These are phyloP conservation scores for Amanita subjunquillea DNA, from an alignment of 768 basidiomycete genomes.

Conservation along the genomic window DNA sequence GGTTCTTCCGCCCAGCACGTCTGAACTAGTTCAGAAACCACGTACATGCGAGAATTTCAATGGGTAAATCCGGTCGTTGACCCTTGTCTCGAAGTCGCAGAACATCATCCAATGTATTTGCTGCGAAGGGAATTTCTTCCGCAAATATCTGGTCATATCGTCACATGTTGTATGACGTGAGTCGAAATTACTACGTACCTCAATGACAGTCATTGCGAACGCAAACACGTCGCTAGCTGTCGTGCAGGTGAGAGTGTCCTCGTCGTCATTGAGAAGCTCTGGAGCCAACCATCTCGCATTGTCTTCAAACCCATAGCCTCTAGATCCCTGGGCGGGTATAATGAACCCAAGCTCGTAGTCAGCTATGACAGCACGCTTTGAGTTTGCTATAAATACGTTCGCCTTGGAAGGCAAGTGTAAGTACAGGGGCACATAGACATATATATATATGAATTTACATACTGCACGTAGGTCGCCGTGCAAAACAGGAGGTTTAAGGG, in stretches of 20 bases:
- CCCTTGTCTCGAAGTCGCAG: background rate
- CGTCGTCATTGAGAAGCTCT: constrained; percentile 14
- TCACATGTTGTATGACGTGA: background rate
- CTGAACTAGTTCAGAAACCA: background rate
- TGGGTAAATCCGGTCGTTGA: background rate
- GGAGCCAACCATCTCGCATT: constrained; percentile 21
- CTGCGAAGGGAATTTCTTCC: background rate
- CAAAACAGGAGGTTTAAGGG: constrained; percentile 7
- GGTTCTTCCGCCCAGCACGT: background rate
- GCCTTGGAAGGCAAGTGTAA: constrained; percentile 8
- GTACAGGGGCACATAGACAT: background rate
- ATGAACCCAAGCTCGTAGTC: constrained; percentile 20
- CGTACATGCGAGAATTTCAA: background rate
- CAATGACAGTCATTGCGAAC: constrained; percentile 17
- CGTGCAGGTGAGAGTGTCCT: constrained; percentile 6
- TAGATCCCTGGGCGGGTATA: constrained; percentile 13
- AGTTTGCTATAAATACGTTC: constrained; percentile 17
- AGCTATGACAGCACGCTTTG: constrained; percentile 14
- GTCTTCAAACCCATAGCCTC: constrained; percentile 13
- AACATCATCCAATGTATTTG: background rate
- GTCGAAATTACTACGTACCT: constrained; percentile 10
- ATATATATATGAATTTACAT: background rate
- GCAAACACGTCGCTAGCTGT: constrained; percentile 16
- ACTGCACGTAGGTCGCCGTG: constrained; percentile 19
- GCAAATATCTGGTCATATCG: background rate